phyloP scores from a whole-genome alignment of 371 early-diverging fungal species.

The Apophysomyces trapeziformis region DNA sequence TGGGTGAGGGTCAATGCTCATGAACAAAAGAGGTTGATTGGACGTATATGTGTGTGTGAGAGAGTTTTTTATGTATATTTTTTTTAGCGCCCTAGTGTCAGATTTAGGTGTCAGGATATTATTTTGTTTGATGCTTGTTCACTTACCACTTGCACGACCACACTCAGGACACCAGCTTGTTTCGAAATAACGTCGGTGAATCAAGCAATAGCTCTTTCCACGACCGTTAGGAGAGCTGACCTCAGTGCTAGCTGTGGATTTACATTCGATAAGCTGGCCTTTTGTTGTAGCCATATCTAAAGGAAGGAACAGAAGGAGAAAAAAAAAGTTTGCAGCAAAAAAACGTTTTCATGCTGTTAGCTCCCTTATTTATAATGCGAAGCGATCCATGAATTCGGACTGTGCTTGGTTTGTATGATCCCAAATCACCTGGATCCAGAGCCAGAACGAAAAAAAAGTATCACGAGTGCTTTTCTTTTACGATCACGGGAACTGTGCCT shows the following conservation, averaged over 20 bases:
- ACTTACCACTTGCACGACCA: constrained; percentile 18
- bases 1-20: neutral
- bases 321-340: neutral
- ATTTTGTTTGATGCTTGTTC: neutral
- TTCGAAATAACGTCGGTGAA: constrained; percentile 28
- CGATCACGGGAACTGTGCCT: constrained; percentile 4
- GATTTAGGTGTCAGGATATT: neutral
- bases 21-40: too few species aligned
- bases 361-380: neutral
- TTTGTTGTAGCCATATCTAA: neutral
- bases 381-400: neutral
- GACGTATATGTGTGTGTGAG: too few species aligned
- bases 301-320: neutral
- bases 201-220: constrained; percentile 27
- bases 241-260: constrained; percentile 5
- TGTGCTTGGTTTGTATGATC: too few species aligned
- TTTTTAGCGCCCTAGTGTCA: constrained; percentile 3
- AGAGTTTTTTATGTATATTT: too few species aligned
- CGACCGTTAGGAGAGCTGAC: constrained; percentile 14
- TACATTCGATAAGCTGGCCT: neutral
- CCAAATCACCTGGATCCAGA: neutral
- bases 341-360: neutral
- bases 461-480: neutral
- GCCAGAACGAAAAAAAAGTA: neutral
- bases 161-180: constrained; percentile 32